These are phyloP conservation scores for Pseudogymnoascus sp. DNA, from an alignment of 2,329 filamentous ascomycete species.

Conservation along the genomic window DNA sequence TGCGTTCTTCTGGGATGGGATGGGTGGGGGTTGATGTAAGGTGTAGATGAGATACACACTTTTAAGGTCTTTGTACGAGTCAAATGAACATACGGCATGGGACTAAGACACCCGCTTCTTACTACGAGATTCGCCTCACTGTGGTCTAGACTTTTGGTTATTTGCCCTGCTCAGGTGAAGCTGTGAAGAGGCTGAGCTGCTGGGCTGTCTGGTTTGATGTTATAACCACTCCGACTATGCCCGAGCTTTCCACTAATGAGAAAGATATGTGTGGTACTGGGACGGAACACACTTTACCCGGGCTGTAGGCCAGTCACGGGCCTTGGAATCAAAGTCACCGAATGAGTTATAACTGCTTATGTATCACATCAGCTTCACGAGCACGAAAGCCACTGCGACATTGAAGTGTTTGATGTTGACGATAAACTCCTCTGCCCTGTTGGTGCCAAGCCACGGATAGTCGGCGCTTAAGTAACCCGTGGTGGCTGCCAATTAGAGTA, in stretches of 20 bases:
- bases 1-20: not conserved
- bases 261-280: not conserved
- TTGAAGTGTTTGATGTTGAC: not conserved
- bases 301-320: not conserved
- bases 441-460: not conserved
- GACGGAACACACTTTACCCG: not conserved
- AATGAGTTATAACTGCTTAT: not conserved
- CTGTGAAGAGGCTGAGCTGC: not conserved
- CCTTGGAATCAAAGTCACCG: not conserved
- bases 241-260: not conserved
- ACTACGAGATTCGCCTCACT: not conserved
- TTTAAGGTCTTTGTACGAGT: conserved; percentile 7
- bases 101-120: conserved; percentile 1
- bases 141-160: not conserved
- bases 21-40: not conserved
- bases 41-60: not conserved
- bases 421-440: not conserved
- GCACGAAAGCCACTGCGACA: not conserved
- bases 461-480: not conserved
- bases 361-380: not conserved
- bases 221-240: not conserved
- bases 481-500: not conserved
- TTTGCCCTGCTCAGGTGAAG: not conserved
- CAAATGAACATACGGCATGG: conserved; percentile 1
- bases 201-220: not conserved